phyloP scores from a whole-genome alignment of 441 rosid species.

The Jatropha podagrica region DNA sequence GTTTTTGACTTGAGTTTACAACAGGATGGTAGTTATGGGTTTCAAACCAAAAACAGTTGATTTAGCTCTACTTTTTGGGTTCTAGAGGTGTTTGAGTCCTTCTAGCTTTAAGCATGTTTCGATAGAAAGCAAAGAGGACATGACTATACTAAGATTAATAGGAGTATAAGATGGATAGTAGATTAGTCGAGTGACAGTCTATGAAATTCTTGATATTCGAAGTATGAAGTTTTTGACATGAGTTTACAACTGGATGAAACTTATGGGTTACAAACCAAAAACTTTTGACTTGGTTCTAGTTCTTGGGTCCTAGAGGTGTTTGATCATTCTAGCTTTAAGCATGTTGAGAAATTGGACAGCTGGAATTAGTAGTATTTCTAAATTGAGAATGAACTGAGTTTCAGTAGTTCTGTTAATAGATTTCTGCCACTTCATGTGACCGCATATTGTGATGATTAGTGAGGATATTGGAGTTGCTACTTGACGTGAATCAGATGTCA shows the following conservation, averaged over 20 bases:
- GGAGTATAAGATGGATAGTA: neutral
- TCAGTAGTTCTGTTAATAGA: neutral
- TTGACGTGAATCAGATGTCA: constrained; percentile 6
- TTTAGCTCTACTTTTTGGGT: no score
- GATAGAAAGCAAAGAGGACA: constrained; percentile 27
- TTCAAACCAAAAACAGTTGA: no score
- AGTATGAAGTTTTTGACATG: constrained; percentile 27
- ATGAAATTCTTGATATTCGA: constrained; percentile 19
- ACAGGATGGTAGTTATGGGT: constrained; percentile 21
- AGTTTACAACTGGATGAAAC: constrained; percentile 17
- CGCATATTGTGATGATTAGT: no score
- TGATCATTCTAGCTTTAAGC: constrained; percentile 11
- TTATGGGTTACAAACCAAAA: constrained; percentile 13
- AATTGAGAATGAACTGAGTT: neutral
- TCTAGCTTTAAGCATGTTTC: constrained; percentile 8
- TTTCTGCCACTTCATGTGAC: neutral
- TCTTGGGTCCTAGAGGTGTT: neutral
- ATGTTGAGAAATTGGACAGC: constrained; percentile 3
- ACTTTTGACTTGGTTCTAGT: neutral
- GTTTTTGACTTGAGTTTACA: constrained; percentile 23
- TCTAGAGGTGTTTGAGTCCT: neutral
- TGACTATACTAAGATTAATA: constrained; percentile 8
- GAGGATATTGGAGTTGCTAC: neutral
- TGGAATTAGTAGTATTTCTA: neutral
- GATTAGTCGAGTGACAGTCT: neutral